These are phyloP conservation scores for Wallacemonas sp. DNA, from an alignment of 208 protist species.

Conservation along the genomic window DNA sequence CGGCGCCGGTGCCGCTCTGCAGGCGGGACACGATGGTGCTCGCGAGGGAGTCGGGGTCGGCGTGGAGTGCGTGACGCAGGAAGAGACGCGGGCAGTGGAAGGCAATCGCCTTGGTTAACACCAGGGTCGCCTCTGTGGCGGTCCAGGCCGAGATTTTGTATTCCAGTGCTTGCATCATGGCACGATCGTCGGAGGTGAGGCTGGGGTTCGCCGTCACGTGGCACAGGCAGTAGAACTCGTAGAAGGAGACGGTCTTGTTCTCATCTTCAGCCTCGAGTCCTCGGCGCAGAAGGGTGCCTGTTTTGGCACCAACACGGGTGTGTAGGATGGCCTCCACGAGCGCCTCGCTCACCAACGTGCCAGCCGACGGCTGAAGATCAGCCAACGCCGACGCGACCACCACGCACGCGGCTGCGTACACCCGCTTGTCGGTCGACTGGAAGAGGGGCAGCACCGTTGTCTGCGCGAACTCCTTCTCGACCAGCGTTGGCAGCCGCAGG, in stretches of 20 bases:
- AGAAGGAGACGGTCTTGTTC: constrained; percentile 29
- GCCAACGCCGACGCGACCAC: constrained; percentile 38
- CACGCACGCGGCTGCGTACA: constrained; percentile 58
- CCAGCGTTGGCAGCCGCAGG: constrained; percentile 30
- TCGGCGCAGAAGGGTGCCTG: constrained; percentile 18
- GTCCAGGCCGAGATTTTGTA: constrained; percentile 43
- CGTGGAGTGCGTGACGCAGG: constrained; percentile 35
- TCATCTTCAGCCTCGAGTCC: neutral
- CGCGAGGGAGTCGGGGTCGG: neutral
- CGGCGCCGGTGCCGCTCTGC: neutral
- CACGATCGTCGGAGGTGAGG: constrained; percentile 41
- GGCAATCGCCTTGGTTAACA: constrained; percentile 45
- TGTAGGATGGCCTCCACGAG: constrained; percentile 44
- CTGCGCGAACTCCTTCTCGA: constrained; percentile 49
- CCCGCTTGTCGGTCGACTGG: constrained; percentile 40
- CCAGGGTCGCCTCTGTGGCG: constrained; percentile 54
- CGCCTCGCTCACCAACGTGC: constrained; percentile 22
- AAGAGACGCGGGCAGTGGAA: constrained; percentile 52
- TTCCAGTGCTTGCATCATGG: constrained; percentile 27
- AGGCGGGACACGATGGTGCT: constrained; percentile 3
- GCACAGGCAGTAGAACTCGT: constrained; percentile 46
- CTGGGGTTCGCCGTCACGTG: constrained; percentile 37
- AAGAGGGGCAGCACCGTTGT: constrained; percentile 66
- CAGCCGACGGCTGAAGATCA: constrained; percentile 21
- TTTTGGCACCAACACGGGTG: constrained; percentile 36